A percentile compares a stretch with the other conserved stretches of the same genome.
Conservation (phyloP, 768 basidiomycete species). For the Amanita fuliginea region DNA sequence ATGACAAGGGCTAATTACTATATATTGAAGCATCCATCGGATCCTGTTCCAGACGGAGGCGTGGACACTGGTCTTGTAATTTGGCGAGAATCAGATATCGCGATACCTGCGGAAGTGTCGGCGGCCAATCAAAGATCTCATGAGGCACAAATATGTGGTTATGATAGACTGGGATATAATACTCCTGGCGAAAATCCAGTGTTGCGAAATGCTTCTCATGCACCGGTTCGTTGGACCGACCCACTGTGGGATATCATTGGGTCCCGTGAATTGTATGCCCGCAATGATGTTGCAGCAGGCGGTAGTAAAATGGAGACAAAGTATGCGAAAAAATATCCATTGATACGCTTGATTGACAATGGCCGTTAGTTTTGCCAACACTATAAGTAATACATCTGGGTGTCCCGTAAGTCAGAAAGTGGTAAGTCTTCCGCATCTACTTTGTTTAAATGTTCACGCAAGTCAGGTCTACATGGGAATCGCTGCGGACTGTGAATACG, state of each 20-base stretch:
- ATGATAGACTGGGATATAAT: constrained; percentile 64
- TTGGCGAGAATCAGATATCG: constrained; percentile 64
- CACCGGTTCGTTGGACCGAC: constrained; percentile 29
- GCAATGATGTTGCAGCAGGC: constrained; percentile 49
- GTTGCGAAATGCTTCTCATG: constrained; percentile 21
- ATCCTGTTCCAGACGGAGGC: constrained; percentile 37
- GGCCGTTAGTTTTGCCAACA: constrained; percentile 45
- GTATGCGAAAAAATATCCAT: constrained; percentile 22
- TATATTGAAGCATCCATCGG: constrained; percentile 44
- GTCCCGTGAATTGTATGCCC: constrained; percentile 26
- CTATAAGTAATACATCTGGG: constrained; percentile 59
- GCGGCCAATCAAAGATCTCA: constrained; percentile 11
- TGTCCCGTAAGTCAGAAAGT: constrained; percentile 68
- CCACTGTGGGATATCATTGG: constrained; percentile 22
- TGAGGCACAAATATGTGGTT: constrained; percentile 43
- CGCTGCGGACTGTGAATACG: constrained; percentile 80
- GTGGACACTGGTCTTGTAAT: constrained; percentile 52
- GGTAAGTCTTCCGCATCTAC: constrained; percentile 22
- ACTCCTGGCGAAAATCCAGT: constrained; percentile 40
- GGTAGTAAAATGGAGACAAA: constrained; percentile 40
- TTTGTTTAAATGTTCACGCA: not conserved
- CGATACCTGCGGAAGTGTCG: constrained; percentile 39
- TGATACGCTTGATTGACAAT: not conserved
- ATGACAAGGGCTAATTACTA: constrained; percentile 62
- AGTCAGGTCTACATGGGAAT: constrained; percentile 68